A percentile compares a stretch with the other conserved stretches of the same genome.
Conservation (phyloP, 176 grass and related monocot species). For the Zizania latifolia region DNA sequence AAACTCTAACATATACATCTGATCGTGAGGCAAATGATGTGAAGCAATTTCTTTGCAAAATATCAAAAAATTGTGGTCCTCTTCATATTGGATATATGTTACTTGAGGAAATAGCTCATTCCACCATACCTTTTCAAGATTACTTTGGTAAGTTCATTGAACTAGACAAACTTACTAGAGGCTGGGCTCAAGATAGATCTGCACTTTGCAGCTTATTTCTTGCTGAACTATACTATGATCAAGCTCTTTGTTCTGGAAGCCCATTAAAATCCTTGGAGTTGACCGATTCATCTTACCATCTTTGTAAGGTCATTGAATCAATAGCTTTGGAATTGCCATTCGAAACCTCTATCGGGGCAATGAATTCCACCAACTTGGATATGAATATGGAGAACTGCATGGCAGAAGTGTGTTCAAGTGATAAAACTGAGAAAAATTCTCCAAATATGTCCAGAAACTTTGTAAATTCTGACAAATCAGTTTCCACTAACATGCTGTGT, state of each 20-base stretch:
- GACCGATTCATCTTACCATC: constrained; percentile 74
- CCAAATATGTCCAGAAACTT: neutral
- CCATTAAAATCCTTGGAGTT: constrained; percentile 52
- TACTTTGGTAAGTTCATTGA: constrained; percentile 66
- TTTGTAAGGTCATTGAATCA: constrained; percentile 84
- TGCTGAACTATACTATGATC: constrained; percentile 87
- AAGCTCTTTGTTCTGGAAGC: constrained; percentile 55
- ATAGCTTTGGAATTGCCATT: constrained; percentile 53
- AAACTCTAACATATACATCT: constrained; percentile 52
- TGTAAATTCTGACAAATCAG: constrained; percentile 27
- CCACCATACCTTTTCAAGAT: constrained; percentile 62
- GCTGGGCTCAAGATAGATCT: constrained; percentile 67
- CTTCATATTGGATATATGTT: constrained; percentile 66
- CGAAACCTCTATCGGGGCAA: constrained; percentile 24
- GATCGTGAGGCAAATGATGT: constrained; percentile 57
- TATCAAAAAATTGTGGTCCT: constrained; percentile 55
- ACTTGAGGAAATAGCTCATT: constrained; percentile 73
- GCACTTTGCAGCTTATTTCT: constrained; percentile 79
- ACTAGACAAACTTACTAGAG: constrained; percentile 83
- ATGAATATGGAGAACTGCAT: constrained; percentile 22
- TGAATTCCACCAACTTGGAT: constrained; percentile 17
- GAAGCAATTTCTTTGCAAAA: constrained; percentile 56
- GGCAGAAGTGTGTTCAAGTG: constrained; percentile 25
- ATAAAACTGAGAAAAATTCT: constrained; percentile 29
- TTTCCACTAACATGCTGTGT: neutral